Evolutionary conservation across 306 rosid genomes (phyloP), one percentile per base, ranked within the genome.

Genomic region (Quercus rubra): DNA sequence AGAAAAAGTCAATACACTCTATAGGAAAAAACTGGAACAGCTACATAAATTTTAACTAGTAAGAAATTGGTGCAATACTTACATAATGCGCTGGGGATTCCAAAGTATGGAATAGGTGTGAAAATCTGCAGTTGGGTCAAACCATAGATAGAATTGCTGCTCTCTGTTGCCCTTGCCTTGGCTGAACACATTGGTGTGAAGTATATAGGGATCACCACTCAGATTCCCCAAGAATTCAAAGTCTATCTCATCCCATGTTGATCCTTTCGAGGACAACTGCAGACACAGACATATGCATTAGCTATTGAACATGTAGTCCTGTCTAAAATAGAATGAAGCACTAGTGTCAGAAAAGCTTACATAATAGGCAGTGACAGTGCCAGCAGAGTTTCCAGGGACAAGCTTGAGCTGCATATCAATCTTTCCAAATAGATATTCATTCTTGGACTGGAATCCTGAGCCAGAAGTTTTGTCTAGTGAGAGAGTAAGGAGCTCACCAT

Each of bases 321-420:
- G 41, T 5, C 1, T 27, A 46, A 21, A 12, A 30, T 17, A 23
- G 23, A 18, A n/a, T 20, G 3, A 20, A 31, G 15, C 41, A 9
- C n/a, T 19, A 52, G 63, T 23, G 9, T 1, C 1, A 19, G 51
- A 17, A 57, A 62, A 52, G 35, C 84, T 77, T 90, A 87, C 92
- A 81, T 92, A 92, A 58, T 87, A 92, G 58, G 95, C 90, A 28
- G 97, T 87, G 81, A 92, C 97, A 33, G 93, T 89, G 81, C 97
- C 97, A 18, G 95, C 97, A 17, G 93, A 92, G 80, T 89, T 88
- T 74, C 93, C 93, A 1, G 92, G 74, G 1, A 90, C 95, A 31
- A 92, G 97, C 88, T 92, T 89, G 85, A 92, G 86, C 74, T 92
- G 97, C 93, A 90, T 90, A 55, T 92, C 89, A 20, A 90, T 87